A percentile compares a stretch with the other conserved stretches of the same genome.
Conservation (phyloP, 2,329 filamentous ascomycete species). For the Plenodomus biglobosus region DNA sequence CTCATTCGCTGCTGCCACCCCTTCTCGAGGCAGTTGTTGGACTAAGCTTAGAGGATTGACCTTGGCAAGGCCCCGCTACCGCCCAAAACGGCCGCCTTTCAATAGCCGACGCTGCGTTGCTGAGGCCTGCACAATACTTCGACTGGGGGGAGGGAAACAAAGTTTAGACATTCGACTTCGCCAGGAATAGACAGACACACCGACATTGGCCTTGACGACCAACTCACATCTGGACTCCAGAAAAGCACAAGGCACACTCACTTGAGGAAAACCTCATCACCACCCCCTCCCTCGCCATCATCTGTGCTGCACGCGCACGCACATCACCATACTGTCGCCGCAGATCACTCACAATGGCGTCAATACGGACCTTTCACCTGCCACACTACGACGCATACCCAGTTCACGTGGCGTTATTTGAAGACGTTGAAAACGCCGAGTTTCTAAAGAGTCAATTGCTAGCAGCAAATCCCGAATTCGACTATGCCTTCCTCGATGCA, state of each 20-base stretch:
- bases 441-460: constrained; percentile 83
- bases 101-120: not conserved
- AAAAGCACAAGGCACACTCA: too few species aligned
- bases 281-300: not conserved
- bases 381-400: constrained; percentile 73
- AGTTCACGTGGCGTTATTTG: constrained; percentile 75
- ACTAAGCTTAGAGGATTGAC: not conserved
- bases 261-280: not conserved
- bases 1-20: constrained; percentile 8
- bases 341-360: constrained; percentile 44
- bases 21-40: not conserved
- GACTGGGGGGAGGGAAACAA: too few species aligned
- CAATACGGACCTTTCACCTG: constrained; percentile 68
- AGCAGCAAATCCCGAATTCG: constrained; percentile 78
- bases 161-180: too few species aligned
- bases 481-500: constrained; percentile 93
- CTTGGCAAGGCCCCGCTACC: constrained; percentile 19
- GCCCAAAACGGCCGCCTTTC: constrained; percentile 16
- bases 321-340: constrained; percentile 6
- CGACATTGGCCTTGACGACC: too few species aligned
- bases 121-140: not conserved
- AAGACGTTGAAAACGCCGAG: constrained; percentile 71
- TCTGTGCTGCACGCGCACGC: constrained; percentile 1
- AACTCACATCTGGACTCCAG: too few species aligned
- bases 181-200: too few species aligned